Evolutionary conservation across 2,329 filamentous ascomycete species (phyloP), one percentile per base, ranked within the genome.

Genomic region (Hypocrella siamensis): DNA sequence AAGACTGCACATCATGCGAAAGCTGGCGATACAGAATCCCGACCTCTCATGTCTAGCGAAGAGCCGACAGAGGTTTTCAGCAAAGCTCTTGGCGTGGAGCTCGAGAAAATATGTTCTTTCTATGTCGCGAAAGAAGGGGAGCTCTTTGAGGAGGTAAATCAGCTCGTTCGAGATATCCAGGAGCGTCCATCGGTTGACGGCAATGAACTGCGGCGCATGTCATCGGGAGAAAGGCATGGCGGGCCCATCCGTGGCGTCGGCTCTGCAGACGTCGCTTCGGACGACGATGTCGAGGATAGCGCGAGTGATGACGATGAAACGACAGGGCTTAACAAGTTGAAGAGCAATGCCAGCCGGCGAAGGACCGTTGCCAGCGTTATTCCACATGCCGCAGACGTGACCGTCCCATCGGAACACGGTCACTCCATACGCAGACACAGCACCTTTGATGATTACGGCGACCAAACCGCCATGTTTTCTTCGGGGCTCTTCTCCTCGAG

Each of bases 31-130:
- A 70, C 75, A 44, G 90, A 98, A 61, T 79, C 77, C 6, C 78
- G 85, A 9, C 85, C 90, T 5, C 70, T 98, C 26, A 77, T 98
- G 36, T 62, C 66, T 37, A 65, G 67, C 34, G 69, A 71, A 36
- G 79, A 92, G 36, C 79, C 85, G 11, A 86, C 96, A 51, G 67
- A 72, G 25, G 68, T 86, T 36, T 98, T 98, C 52, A 67, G 69
- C 41, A 75, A 75, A 40, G 77, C 85, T 26, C 69, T 98, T 14
- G 84, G 92, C 47, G 70, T 79, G 26, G 90, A 98, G 53, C 61
- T 98, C 31, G 86, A 96, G 48, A 96, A 96, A 63, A 84, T 98
- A 38, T 80, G 74, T 46, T 80, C 79, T 1, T 98, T 98, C 54
- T 96, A 90, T 55, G 69, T 76, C 39, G 59, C 83, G 38, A 98